Evolutionary conservation across 306 rosid species (phyloP).

Genomic region (Acacia acuminata): DNA sequence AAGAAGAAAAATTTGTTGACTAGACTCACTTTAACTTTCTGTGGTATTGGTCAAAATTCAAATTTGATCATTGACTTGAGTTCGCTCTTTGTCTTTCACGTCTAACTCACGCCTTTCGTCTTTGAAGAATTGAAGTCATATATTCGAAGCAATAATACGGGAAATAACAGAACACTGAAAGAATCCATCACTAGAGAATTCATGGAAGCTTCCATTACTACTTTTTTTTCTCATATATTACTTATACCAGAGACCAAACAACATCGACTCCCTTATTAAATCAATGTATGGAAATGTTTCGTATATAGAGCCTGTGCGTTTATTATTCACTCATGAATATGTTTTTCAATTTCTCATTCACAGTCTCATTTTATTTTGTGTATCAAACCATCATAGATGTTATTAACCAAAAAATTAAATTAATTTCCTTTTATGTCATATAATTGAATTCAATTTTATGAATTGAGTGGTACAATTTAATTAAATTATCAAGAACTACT

Average conservation of each 20-base stretch:
- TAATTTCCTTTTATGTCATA: background rate
- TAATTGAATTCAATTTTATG: too few relatives aligned
- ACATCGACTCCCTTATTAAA: too few relatives aligned
- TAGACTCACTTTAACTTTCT: background rate
- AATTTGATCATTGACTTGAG: too few relatives aligned
- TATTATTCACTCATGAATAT: too few relatives aligned
- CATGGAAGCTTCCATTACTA: background rate
- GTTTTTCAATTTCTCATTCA: background rate
- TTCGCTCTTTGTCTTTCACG: background rate
- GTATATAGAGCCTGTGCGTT: background rate
- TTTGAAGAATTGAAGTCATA: background rate
- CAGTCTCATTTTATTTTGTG: background rate
- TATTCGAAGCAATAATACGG: background rate
- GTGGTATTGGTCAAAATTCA: background rate
- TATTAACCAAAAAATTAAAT: background rate
- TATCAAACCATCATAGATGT: background rate
- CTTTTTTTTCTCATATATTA: too few relatives aligned
- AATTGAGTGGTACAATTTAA: too few relatives aligned
- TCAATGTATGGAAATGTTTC: too few relatives aligned
- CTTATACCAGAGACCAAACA: too few relatives aligned
- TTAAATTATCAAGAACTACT: too few relatives aligned
- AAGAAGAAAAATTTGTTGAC: background rate
- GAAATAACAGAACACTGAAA: too few relatives aligned
- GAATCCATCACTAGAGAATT: too few relatives aligned
- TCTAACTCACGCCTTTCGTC: background rate